Percentiles rank a stretch among this genome's conserved stretches.
Evolutionary conservation across 2,329 filamentous ascomycete species (phyloP).

Genomic region (Cordyceps cicadae): DNA sequence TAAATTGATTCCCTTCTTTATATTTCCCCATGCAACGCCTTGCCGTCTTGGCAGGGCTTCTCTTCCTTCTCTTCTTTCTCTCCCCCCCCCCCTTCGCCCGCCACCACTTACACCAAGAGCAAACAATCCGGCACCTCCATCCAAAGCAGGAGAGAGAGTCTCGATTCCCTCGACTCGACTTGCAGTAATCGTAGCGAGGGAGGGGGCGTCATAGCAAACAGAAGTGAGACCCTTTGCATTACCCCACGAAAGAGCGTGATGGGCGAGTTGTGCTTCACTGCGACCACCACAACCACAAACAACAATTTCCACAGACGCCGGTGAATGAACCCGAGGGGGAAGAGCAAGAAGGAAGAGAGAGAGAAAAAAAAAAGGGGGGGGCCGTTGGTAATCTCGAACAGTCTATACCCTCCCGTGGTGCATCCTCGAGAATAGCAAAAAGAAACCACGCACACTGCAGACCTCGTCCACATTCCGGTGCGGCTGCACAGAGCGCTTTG

Average conservation of each 20-base stretch:
- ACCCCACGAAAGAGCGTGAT: background rate
- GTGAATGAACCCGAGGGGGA: background rate
- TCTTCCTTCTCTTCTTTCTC: background rate
- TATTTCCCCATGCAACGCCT: too few species aligned
- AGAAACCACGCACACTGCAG: background rate
- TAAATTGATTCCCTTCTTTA: too few species aligned
- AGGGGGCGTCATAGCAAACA: background rate
- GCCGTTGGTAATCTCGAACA: background rate
- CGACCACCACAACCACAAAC: background rate
- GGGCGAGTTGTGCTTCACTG: conserved; percentile 1
- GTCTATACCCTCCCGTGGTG: background rate
- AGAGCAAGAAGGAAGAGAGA: too few species aligned
- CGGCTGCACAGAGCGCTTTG: background rate
- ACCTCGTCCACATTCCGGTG: background rate
- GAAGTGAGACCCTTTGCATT: conserved; percentile 3
- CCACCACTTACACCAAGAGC: background rate
- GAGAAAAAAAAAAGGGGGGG: too few species aligned
- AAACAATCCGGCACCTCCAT: background rate
- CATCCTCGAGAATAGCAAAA: background rate
- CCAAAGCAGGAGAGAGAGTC: too few species aligned
- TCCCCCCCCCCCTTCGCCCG: background rate
- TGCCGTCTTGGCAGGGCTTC: background rate
- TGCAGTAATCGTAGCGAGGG: background rate
- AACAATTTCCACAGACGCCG: background rate
- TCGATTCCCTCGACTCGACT: background rate